A percentile compares a stretch with the other conserved stretches of the same genome.
Evolutionary conservation across 2,329 filamentous ascomycete species (phyloP).

Genomic region (Trichoderma cornu-damae): DNA sequence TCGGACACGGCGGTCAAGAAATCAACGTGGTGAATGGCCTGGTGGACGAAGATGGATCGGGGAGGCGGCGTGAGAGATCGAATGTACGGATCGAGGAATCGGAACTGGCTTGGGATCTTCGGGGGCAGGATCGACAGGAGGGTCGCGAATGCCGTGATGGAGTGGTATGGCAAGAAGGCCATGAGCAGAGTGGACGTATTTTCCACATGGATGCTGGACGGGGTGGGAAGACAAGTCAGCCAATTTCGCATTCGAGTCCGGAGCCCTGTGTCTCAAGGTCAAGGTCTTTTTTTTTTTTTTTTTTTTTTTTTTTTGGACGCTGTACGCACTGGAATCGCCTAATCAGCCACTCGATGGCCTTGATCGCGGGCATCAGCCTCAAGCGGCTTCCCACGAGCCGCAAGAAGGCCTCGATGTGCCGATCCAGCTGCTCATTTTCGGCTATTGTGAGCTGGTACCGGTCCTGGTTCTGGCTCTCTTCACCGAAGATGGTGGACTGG

Average conservation of each 20-base stretch:
- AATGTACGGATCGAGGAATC: constrained; percentile 82
- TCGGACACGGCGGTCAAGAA: constrained; percentile 74
- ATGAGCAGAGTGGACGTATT: constrained; percentile 74
- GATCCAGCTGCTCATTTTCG: constrained; percentile 79
- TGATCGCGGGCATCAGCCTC: constrained; percentile 79
- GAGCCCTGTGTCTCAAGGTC: too few relatives aligned
- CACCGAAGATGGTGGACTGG: constrained; percentile 77
- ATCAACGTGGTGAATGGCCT: constrained; percentile 69
- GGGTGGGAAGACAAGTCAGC: constrained; percentile 13
- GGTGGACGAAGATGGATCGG: constrained; percentile 75
- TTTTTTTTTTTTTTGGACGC: too few relatives aligned
- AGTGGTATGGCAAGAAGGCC: constrained; percentile 90
- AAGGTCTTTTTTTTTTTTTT: background rate
- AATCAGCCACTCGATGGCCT: constrained; percentile 91
- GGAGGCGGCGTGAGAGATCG: constrained; percentile 70
- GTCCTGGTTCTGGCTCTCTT: constrained; percentile 86
- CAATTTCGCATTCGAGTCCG: background rate
- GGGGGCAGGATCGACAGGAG: constrained; percentile 79
- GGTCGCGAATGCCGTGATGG: constrained; percentile 76
- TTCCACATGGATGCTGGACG: constrained; percentile 82
- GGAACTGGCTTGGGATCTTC: constrained; percentile 69
- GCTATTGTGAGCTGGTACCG: constrained; percentile 73
- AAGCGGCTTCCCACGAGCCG: constrained; percentile 71
- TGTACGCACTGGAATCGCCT: constrained; percentile 75
- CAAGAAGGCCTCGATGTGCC: constrained; percentile 74